phyloP scores from a whole-genome alignment of 345 rosid species.

The Nephelium lappaceum region DNA sequence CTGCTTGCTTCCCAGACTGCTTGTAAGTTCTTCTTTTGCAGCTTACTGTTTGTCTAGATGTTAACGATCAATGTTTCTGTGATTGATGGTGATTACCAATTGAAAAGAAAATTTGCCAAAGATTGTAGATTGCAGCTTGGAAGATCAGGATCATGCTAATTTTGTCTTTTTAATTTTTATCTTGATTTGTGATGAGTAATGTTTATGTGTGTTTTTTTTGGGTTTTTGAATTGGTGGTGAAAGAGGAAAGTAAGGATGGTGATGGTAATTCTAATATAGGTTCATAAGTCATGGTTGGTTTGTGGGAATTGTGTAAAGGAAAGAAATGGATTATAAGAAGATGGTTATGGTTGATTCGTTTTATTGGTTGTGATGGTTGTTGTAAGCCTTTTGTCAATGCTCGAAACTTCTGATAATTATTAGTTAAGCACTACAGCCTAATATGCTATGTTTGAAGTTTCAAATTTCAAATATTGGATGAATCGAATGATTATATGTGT shows the following conservation, averaged over 20 bases:
- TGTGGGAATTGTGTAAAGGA: not conserved
- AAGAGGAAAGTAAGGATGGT: not conserved
- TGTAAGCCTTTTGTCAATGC: not conserved
- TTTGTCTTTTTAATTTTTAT: not conserved
- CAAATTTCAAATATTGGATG: slow-evolving; percentile 1
- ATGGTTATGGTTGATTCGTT: not conserved
- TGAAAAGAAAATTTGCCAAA: not conserved
- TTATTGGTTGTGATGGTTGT: not conserved
- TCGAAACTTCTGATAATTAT: not conserved
- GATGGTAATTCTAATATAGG: not conserved
- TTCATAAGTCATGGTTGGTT: not conserved
- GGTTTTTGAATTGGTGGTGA: not conserved
- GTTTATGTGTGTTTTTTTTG: not conserved
- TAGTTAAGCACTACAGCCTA: not conserved
- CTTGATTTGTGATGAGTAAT: not conserved
- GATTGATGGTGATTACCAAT: not conserved
- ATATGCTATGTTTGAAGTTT: not conserved
- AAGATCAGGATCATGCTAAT: not conserved
- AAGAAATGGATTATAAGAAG: not conserved
- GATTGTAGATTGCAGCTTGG: not conserved
- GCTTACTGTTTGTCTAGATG: not conserved
- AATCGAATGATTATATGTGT: not conserved
- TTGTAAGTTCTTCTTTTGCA: slow-evolving; percentile 50
- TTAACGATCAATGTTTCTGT: not conserved
- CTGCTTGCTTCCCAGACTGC: slow-evolving; percentile 91